Conservation (phyloP, 768 basidiomycete species). For the Naganishia onofrii region DNA sequence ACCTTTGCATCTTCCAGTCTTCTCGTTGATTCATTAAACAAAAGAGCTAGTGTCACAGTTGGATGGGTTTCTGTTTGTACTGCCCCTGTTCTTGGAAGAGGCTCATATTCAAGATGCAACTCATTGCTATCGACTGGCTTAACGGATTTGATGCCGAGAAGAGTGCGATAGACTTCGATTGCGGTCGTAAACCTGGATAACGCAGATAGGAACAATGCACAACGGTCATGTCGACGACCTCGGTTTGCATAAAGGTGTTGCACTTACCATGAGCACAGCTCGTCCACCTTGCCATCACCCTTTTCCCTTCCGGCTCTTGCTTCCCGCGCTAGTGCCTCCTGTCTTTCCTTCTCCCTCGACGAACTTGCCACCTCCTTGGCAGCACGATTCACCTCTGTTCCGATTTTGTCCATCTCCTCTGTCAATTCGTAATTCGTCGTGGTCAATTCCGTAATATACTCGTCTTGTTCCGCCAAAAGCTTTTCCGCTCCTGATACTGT, state of each 20-base stretch:
- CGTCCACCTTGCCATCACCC: slow-evolving; percentile 49
- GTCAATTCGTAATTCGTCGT: slow-evolving; percentile 60
- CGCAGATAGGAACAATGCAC: background rate
- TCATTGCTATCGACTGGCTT: slow-evolving; percentile 71
- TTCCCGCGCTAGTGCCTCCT: slow-evolving; percentile 66
- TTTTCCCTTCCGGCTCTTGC: slow-evolving; percentile 66
- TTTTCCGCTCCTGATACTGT: slow-evolving; percentile 73
- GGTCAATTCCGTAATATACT: slow-evolving; percentile 71
- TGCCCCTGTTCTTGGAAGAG: background rate
- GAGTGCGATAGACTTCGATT: slow-evolving; percentile 63
- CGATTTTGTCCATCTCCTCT: slow-evolving; percentile 55
- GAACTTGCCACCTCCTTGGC: slow-evolving; percentile 52
- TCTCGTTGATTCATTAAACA: slow-evolving; percentile 40
- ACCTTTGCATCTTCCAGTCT: slow-evolving; percentile 42
- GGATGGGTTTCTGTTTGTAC: background rate
- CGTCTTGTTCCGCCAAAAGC: slow-evolving; percentile 71
- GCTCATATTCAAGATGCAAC: slow-evolving; percentile 64
- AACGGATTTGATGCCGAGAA: slow-evolving; percentile 63
- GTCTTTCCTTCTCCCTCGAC: slow-evolving; percentile 54
- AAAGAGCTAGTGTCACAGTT: slow-evolving; percentile 36
- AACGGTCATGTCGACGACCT: background rate
- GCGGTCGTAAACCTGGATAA: slow-evolving; percentile 68
- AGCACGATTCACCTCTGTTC: slow-evolving; percentile 54
- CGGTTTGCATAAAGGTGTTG: background rate
- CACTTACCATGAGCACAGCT: slow-evolving; percentile 56